Conservation (phyloP, 208 protist species). For the Trichomonas gallinae region DNA sequence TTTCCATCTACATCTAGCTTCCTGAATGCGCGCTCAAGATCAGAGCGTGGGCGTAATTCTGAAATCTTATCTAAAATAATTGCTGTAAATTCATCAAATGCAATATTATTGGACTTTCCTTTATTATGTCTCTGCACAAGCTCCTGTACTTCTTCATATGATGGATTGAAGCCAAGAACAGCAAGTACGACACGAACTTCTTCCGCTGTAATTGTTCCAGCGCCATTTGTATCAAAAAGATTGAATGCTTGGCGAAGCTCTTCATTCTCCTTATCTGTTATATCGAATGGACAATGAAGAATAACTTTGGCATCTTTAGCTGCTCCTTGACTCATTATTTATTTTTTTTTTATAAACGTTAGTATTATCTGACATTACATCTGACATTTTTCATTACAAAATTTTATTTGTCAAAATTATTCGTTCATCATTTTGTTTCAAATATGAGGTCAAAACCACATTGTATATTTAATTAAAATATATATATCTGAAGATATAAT, state of each 20-base stretch:
- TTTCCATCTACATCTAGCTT: background rate
- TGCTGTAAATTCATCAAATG: background rate
- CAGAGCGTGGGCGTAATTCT: background rate
- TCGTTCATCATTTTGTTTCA: too few relatives aligned
- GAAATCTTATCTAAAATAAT: background rate
- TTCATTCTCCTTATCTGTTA: background rate
- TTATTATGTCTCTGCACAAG: background rate
- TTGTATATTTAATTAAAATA: too few relatives aligned
- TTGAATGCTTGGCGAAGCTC: background rate
- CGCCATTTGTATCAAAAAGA: background rate
- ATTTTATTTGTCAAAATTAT: too few relatives aligned
- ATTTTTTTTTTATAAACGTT: too few relatives aligned
- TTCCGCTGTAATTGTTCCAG: background rate
- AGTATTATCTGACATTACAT: too few relatives aligned
- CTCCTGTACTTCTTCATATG: background rate
- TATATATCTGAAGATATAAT: too few relatives aligned
- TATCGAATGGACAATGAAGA: too few relatives aligned
- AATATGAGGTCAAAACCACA: too few relatives aligned
- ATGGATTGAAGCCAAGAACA: slow-evolving; percentile 9
- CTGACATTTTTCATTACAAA: too few relatives aligned
- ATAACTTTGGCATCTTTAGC: too few relatives aligned
- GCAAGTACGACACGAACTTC: background rate
- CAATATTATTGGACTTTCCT: background rate
- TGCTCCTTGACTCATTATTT: too few relatives aligned
- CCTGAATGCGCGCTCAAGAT: background rate